Evolutionary conservation across 1,139 yeast genomes (phyloP), one percentile per base, ranked within the genome.

Genomic region (Tardiomyces digboiensis): DNA sequence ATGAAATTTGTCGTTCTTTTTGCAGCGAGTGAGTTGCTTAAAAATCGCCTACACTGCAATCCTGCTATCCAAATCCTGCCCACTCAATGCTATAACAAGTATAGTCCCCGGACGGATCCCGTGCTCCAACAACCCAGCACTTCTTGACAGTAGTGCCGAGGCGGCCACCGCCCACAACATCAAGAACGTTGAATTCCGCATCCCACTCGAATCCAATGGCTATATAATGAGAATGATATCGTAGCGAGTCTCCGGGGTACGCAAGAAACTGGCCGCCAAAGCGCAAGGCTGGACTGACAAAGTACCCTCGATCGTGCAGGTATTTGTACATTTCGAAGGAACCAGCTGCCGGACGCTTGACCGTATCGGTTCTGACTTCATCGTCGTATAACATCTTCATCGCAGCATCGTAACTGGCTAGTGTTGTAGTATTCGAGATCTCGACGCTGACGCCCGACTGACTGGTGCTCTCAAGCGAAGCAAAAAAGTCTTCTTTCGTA

Each of bases 131-230:
- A 8, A 85, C 75, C 84, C 88, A 84, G 36, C 83, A 71, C 61
- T 91, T 91, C 61, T 91, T 89, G 10, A 91, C 97, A 1, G 93
- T 82, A 0, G 97, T 88, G 1, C 96, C 96, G 45, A 91, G 65
- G 51, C 98, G 70, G 0, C 97, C 97, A 20, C 95, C 88, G 21
- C 82, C 80, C 0, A 87, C 78, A 23, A 88, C 60, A 44, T 78
- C 80, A 45, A 74, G 55, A 29, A 81, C 52, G 4, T 72, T 71
- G 43, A 84, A 67, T 53, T 74, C 71, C 49, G 77, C 76, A 36
- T 73, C 67, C 49, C 71, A 70, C 23, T 70, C 74, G 2, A 68
- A 58, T 1, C 80, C 72, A 44, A 78, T 77, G 1, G 86, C 84
- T 7, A 86, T 80, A 49, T 81, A 73, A 61, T 89, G 96, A 2